Evolutionary conservation across 129 eudicot genomes (phyloP).

Genomic region (Centrapalus pauciflorus): DNA sequence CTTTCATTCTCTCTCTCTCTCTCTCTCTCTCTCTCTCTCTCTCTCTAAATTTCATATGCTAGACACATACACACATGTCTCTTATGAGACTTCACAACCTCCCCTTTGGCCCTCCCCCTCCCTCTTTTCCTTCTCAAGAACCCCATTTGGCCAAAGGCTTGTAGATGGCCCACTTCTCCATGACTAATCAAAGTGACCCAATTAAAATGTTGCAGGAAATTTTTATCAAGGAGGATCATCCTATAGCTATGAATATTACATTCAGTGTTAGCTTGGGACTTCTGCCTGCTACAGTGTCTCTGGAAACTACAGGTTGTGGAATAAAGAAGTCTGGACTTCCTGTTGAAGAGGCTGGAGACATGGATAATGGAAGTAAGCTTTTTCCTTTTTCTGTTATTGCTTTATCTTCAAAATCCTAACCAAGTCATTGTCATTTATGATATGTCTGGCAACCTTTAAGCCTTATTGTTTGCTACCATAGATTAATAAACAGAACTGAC

Average conservation of each 20-base stretch:
- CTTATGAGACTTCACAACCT: not conserved
- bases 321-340: constrained; percentile 70
- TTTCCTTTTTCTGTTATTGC: constrained; percentile 7
- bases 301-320: constrained; percentile 84
- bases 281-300: constrained; percentile 64
- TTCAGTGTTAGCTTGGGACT: constrained; percentile 80
- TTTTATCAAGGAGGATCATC: constrained; percentile 82
- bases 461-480: not conserved
- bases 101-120: not conserved
- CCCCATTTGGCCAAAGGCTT: not conserved
- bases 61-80: not conserved
- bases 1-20: not conserved
- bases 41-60: constrained; percentile 8
- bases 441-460: not conserved
- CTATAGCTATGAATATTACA: constrained; percentile 64
- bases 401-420: not conserved
- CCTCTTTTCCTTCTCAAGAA: too few species aligned
- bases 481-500: not conserved
- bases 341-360: constrained; percentile 68
- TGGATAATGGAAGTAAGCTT: constrained; percentile 59
- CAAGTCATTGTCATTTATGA: not conserved
- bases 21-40: too few species aligned
- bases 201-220: constrained; percentile 50
- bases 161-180: not conserved
- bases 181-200: constrained; percentile 7